Conservation (phyloP, 495 filamentous ascomycete genomes). For the Aspergillus ostianus region DNA sequence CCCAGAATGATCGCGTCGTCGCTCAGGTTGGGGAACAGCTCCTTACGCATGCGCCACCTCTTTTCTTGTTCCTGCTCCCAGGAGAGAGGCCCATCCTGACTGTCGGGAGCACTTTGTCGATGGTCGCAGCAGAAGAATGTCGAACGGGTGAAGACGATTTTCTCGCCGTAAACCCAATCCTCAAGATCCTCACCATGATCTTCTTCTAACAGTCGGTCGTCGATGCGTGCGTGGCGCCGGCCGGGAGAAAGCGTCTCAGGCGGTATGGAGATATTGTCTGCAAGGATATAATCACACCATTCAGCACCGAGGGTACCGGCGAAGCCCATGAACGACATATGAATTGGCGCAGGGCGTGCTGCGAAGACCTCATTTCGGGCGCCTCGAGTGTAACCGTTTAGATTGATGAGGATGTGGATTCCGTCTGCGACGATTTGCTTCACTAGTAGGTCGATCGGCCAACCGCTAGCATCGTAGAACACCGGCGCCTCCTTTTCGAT, state of each 20-base stretch:
- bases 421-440: constrained; percentile 87
- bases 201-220: constrained; percentile 68
- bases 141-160: constrained; percentile 90
- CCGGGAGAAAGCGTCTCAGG: constrained; percentile 75
- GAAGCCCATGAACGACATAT: constrained; percentile 99
- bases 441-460: constrained; percentile 83
- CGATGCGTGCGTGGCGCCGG: constrained; percentile 68
- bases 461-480: constrained; percentile 84
- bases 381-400: constrained; percentile 96
- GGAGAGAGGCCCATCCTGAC: constrained; percentile 56
- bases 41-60: constrained; percentile 93
- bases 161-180: constrained; percentile 95
- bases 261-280: constrained; percentile 85
- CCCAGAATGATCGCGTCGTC: constrained; percentile 90
- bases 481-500: constrained; percentile 93
- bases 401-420: constrained; percentile 94
- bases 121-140: constrained; percentile 99
- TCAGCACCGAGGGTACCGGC: constrained; percentile 94
- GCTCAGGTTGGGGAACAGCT: constrained; percentile 80
- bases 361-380: constrained; percentile 98
- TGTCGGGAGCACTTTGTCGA: constrained; percentile 83
- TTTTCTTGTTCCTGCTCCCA: constrained; percentile 86
- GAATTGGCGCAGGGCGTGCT: constrained; percentile 89
- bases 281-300: constrained; percentile 98
- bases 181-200: constrained; percentile 59